Percentiles rank a stretch among this genome's conserved stretches.
Evolutionary conservation across 2,329 filamentous ascomycete genomes (phyloP).

Genomic region (Xylogone sp.): DNA sequence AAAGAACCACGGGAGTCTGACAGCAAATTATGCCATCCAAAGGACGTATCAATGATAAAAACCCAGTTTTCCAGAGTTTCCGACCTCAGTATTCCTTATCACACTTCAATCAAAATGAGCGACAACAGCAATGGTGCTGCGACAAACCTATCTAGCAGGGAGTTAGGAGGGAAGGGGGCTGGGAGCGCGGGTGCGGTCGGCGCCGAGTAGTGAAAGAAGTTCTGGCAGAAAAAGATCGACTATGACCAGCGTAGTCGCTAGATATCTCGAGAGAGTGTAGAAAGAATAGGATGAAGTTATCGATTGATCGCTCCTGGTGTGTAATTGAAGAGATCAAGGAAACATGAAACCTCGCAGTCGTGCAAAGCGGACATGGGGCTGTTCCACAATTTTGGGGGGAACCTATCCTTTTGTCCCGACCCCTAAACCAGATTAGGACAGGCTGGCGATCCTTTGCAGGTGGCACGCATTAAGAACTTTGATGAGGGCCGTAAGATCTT

Average conservation of each 20-base stretch:
- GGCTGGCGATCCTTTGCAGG: not conserved
- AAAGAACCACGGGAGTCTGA: not conserved
- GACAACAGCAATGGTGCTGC: slow-evolving; percentile 8
- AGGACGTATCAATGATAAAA: slow-evolving; percentile 1
- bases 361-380: not conserved
- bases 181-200: not conserved
- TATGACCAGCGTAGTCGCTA: slow-evolving; percentile 19
- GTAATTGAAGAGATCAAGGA: not conserved
- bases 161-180: slow-evolving; percentile 1
- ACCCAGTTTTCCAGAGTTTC: not conserved
- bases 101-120: slow-evolving; percentile 8
- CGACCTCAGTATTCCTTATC: slow-evolving; percentile 1
- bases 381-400: not conserved
- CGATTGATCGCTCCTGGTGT: not conserved
- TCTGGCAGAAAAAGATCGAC: slow-evolving; percentile 7
- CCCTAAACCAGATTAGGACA: not conserved
- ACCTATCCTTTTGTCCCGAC: not conserved
- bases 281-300: not conserved
- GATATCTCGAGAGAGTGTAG: not conserved
- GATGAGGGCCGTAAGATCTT: not conserved
- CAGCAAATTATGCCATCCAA: slow-evolving; percentile 9
- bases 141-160: slow-evolving; percentile 9
- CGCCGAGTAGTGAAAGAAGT: not conserved
- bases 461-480: no score
- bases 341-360: not conserved